These are phyloP conservation scores for Torrubiellomyces zombiae DNA, from an alignment of 2,329 filamentous ascomycete genomes.

Conservation along the genomic window DNA sequence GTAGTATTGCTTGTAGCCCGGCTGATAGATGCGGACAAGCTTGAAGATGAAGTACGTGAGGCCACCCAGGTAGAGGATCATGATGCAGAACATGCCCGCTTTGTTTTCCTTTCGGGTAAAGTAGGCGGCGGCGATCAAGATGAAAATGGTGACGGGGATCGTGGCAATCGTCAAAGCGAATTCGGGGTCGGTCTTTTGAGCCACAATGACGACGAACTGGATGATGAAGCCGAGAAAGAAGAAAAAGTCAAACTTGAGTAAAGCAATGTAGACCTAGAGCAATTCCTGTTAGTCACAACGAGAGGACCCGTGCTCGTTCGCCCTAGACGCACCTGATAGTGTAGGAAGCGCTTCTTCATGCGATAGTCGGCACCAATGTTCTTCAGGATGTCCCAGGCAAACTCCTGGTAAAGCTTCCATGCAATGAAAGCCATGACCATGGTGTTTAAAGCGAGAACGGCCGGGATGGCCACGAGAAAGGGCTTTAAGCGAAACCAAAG, in stretches of 20 bases:
- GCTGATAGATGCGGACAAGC: constrained; percentile 83
- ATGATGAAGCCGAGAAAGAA: constrained; percentile 98
- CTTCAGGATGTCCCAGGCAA: constrained; percentile 98
- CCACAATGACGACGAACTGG: constrained; percentile 90
- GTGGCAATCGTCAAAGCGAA: constrained; percentile 77
- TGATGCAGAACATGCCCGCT: constrained; percentile 58
- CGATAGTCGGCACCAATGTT: constrained; percentile 93
- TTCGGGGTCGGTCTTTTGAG: constrained; percentile 50
- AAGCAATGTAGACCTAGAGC: constrained; percentile 79
- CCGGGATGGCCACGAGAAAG: constrained; percentile 72
- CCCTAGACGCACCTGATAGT: constrained; percentile 63
- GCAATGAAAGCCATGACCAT: constrained; percentile 58
- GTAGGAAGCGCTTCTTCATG: constrained; percentile 91
- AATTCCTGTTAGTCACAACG: background rate
- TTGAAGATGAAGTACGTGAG: constrained; percentile 97
- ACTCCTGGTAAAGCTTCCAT: constrained; percentile 96
- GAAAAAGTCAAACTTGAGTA: constrained; percentile 99
- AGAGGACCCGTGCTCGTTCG: no score
- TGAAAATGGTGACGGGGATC: constrained; percentile 77
- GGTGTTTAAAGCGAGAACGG: constrained; percentile 62
- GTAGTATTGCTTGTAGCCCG: constrained; percentile 44
- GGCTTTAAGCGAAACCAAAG: constrained; percentile 58
- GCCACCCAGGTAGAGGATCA: constrained; percentile 74
- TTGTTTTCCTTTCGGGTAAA: constrained; percentile 75
- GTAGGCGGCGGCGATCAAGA: constrained; percentile 70